Conservation (phyloP, 2,329 filamentous ascomycete species). For the Epichloe uncinata region DNA sequence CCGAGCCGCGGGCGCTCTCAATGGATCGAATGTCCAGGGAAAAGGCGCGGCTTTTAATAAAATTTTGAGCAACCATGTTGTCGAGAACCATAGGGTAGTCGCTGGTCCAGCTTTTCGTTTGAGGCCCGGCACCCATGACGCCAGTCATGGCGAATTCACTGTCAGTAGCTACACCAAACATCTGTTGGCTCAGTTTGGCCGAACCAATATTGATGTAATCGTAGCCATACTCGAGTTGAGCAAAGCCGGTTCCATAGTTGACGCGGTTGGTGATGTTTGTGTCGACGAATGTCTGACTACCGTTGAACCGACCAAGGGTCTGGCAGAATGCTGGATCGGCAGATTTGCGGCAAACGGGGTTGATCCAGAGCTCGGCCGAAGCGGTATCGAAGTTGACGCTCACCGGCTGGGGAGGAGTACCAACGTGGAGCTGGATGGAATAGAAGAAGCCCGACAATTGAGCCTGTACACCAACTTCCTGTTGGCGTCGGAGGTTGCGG, state of each 20-base stretch:
- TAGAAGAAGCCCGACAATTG: conserved; percentile 23
- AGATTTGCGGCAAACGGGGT: conserved; percentile 24
- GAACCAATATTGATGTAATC: conserved; percentile 21
- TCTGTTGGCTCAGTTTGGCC: conserved; percentile 19
- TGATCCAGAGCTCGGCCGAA: conserved; percentile 29
- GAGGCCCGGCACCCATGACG: conserved; percentile 23
- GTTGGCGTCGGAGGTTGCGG: conserved; percentile 17
- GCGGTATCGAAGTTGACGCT: conserved; percentile 29
- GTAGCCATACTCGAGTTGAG: conserved; percentile 20
- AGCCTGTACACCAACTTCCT: conserved; percentile 11
- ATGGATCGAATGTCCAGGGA: conserved; percentile 21
- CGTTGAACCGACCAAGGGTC: conserved; percentile 17
- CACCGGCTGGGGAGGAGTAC: conserved; percentile 24
- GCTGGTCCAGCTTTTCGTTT: conserved; percentile 20
- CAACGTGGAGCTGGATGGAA: conserved; percentile 24
- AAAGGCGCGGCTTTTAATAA: conserved; percentile 25
- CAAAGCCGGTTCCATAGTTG: conserved; percentile 20
- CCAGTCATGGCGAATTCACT: conserved; percentile 17
- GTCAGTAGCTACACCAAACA: conserved; percentile 23
- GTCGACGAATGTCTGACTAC: conserved; percentile 17
- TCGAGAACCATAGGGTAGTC: conserved; percentile 23
- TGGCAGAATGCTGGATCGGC: conserved; percentile 15
- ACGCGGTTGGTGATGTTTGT: conserved; percentile 14
- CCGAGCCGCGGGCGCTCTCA: conserved; percentile 18
- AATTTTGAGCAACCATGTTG: conserved; percentile 18